Conservation (phyloP, 345 rosid genomes). For the Citrus sinensis region DVS_A1.0 CM039165.1:22897501-22898000, state of each 20-base stretch:
- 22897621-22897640: no score
- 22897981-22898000: neutral
- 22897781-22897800: neutral
- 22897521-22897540: neutral
- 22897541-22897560: no score
- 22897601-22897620: no score
- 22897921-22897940: slow-evolving; percentile 49
- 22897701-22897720: no score
- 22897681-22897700: no score
- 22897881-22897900: slow-evolving; percentile 66
- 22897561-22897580: no score
- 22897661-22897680: no score
- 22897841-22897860: no score
- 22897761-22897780: neutral
- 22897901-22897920: slow-evolving; percentile 52
- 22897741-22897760: neutral
- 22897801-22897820: neutral
- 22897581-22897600: no score
- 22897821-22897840: neutral
- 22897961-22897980: neutral
- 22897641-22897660: no score
- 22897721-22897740: no score
- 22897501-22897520: neutral
- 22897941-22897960: neutral
- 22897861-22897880: slow-evolving; percentile 22